Base-by-base conservation (phyloP, 1,284 basidiomycete species). In the Trichosporon ovoides region DNA sequence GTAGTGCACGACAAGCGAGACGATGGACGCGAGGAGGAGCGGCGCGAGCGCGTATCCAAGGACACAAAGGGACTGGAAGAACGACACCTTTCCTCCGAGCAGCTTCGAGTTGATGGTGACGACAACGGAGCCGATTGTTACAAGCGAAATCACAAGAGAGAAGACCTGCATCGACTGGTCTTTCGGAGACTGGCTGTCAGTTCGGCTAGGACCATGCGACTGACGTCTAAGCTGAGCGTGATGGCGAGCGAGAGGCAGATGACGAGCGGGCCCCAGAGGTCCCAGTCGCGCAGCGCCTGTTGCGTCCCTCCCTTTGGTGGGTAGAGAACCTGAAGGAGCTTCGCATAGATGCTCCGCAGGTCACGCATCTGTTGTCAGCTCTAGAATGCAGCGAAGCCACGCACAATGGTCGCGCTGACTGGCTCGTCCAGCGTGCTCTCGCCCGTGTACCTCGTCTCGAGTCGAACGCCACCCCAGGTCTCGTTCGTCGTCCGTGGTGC, bases 41-140 rank as follows among this genome's bases (percentile, higher is more conserved):
- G 92, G 92, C 2, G 91, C 91, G 57, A 95, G 83, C 68, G 92
- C 94, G 70, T 96, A 96, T 0, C 81, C 93, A 12, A 96, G 81
- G 24, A 88, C 92, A 68, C 93, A 96, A 9, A 97, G 80, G 46
- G 89, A 91, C 75, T 97, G 93, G 80, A 97, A 95, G 81, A 97
- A 94, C 0, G 92, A 94, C 88, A 97, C 91, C 82, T 91, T 83
- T 49, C 93, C 93, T 52, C 93, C 93, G n/a, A 97, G 82, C 51
- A 97, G 82, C 85, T 96, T 94, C 12, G 92, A 90, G 77, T 97
- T 94, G 38, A 97, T 78, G 0, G 93, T 96, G 9, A 97, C 90
- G 1, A 89, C 83, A 11, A 95, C 80, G 7, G 90, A 90, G 10
- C 93, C 93, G 12, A 95, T 73, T 13, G 90, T 91, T 59, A 94